Evolutionary conservation across 371 early-diverging fungal species (phyloP), one percentile per base, ranked within the genome.

Genomic region (Mucor ambiguus): DNA sequence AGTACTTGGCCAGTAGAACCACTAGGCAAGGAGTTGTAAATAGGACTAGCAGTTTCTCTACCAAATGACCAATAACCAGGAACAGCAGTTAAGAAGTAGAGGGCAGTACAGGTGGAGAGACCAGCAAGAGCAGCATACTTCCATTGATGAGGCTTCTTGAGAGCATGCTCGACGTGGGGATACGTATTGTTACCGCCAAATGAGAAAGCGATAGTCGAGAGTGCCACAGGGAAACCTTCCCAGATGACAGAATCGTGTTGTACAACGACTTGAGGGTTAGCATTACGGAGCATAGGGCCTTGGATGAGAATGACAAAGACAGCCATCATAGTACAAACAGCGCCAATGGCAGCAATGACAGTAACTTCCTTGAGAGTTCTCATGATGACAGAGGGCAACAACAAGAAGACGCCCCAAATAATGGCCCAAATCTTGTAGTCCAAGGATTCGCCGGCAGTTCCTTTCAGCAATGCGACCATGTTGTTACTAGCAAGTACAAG

Each of bases 21-120:
- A 9, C 33, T 33, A 33, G 33, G 33, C 33, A 33, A 33, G 33
- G 85, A 89, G 64, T 83, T 70, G 69, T 93, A 88, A 43, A 96
- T 90, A 29, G 96, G 96, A 24, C 93, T 92, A 63, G 73, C 57
- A 33, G 91, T 90, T 6, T 22, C 24, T 54, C 81, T 75, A 68
- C 96, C 97, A 73, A 89, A 96, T 24, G 92, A 89, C 56, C 84
- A 86, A 66, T 96, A 96, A 35, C 93, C 95, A n/a, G 92, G 85
- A 49, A 83, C 72, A 32, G 93, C 92, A 64, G 93, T 92, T 68
- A 92, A 62, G 61, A 93, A 67, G 72, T 96, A 96, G 60, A 96
- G 85, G 49, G 77, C 69, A 18, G 90, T 87, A 72, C 92, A 90
- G 37, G 92, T 89, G 37, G 80, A 63, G 52, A 90, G 85, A 55